Evolutionary conservation across 2,329 filamentous ascomycete genomes (phyloP), one percentile per base, ranked within the genome.

Genomic region (Chalara sp.): DNA sequence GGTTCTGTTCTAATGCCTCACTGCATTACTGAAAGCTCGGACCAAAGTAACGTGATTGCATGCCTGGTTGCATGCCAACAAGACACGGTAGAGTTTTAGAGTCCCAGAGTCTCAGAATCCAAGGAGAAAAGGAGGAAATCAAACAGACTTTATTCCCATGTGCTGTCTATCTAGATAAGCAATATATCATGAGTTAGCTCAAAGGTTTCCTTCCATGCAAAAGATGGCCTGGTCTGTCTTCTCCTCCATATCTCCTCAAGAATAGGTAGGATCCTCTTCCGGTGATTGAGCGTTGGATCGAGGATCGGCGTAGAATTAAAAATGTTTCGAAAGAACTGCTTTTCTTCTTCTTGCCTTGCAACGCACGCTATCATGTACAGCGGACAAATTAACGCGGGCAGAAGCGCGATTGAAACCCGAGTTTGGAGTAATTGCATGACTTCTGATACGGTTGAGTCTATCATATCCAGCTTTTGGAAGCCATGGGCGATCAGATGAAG

Each of bases 331-430:
- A 65, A 64, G 13, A 57, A 53, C 28, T 56, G 33, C 21, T 21
- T 21, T 37, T 61, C 51, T n/a, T 64, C 56, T 32, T 55, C 54
- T 42, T 37, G 32, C 28, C 54, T 55, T 10, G 56, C 58, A 46
- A 57, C 56, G 43, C 46, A 59, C 30, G 57, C 61, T 8, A 64
- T 46, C 12, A 65, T 53, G 46, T 56, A 65, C 6, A 64, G 37
- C 5, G 63, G 61, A 35, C 47, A 56, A 3, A 65, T 52, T 1
- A 63, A 44, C 11, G 54, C 55, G 5, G 58, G 55, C 7, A 60
- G 43, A 13, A 59, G 35, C 44, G 58, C 44, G 6, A 12, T 39
- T 32, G 51, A 44, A 42, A 54, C 48, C 10, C 55, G 47, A 11
- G 29, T 57, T 46, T 50, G 52, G 49, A 65, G 47, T 5, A 62